Evolutionary conservation across 2,329 filamentous ascomycete species (phyloP).

Genomic region (Biscogniauxia marginata): DNA sequence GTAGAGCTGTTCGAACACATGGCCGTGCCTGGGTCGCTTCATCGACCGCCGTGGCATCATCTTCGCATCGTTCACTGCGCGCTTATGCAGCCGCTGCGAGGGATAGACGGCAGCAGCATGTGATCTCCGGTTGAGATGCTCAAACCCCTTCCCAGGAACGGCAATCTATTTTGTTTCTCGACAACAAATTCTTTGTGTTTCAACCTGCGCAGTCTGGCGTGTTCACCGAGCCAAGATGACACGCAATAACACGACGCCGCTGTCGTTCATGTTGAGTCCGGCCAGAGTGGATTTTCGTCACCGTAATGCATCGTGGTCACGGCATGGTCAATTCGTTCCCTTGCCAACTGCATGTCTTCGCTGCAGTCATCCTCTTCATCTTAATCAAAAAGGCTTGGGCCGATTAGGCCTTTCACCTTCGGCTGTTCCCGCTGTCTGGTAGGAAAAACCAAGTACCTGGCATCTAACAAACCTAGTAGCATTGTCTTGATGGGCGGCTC

Average conservation of each 20-base stretch:
- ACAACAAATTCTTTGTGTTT: not conserved
- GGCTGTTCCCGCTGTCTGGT: not conserved
- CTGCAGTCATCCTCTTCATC: not conserved
- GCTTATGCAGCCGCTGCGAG: not conserved
- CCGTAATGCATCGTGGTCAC: not conserved
- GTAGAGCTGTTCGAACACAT: constrained; percentile 2
- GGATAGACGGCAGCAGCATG: not conserved
- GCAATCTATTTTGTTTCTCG: not conserved
- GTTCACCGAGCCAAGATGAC: not conserved
- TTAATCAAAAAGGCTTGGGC: not conserved
- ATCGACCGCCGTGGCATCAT: constrained; percentile 1
- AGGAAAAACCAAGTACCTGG: not conserved
- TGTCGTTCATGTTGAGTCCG: not conserved
- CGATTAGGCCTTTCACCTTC: not conserved
- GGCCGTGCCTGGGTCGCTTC: constrained; percentile 5
- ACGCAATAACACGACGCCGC: not conserved
- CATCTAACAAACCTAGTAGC: not conserved
- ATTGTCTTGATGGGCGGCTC: not conserved
- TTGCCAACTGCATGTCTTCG: not conserved
- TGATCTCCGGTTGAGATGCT: not conserved
- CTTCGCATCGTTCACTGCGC: not conserved
- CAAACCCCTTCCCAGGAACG: not conserved
- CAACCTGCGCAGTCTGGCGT: not conserved
- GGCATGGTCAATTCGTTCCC: not conserved
- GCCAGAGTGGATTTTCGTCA: not conserved